Base-by-base conservation (phyloP, 768 basidiomycete species). In the Trametes meyenii region DNA sequence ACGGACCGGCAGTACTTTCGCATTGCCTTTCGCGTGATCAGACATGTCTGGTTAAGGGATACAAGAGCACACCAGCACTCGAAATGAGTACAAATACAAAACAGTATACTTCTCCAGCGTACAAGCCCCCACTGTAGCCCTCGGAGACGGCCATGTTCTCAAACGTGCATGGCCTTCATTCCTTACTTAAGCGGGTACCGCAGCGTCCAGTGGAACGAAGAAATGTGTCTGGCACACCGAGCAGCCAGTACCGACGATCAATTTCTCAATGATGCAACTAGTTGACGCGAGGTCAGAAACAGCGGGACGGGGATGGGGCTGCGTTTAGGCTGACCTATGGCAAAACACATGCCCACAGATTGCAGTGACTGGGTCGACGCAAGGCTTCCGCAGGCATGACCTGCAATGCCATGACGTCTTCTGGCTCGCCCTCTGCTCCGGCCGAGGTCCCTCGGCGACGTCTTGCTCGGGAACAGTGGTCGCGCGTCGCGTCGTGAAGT, bases 271-370 rank as follows among this genome's bases (percentile, higher is more conserved):
- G 40, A 70, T 67, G 44, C 70, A 69, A 1, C 70, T 71, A 23
- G 48, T 26, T 43, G 10, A 40, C 33, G 23, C 5, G 29, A 5
- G 1, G 5, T 12, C 19, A 42, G 19, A 45, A 5, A 29, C 39
- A 23, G 17, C 0, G 49, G 12, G 10, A 0, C 36, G 8, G 13
- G 13, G 13, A 12, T 2, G 19, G 38, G 8, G 36, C 45, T 3
- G 7, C 6, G 29, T n/a, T 21, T 54, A 10, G n/a, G 38, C 62
- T 50, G 39, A 73, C 72, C 61, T 52, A 14, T 64, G 58, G 40
- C 72, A 71, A 53, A 73, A 69, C 2, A 73, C 33, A 40, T 73
- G 72, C 43, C 72, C 72, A 50, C 72, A 73, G 38, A 67, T 52
- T 17, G 70, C 69, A 42, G 59, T 59, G 13, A 70, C 67, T 0